Evolutionary conservation across 768 basidiomycete genomes (phyloP).

Genomic region (Pulveroboletus sp.): DNA sequence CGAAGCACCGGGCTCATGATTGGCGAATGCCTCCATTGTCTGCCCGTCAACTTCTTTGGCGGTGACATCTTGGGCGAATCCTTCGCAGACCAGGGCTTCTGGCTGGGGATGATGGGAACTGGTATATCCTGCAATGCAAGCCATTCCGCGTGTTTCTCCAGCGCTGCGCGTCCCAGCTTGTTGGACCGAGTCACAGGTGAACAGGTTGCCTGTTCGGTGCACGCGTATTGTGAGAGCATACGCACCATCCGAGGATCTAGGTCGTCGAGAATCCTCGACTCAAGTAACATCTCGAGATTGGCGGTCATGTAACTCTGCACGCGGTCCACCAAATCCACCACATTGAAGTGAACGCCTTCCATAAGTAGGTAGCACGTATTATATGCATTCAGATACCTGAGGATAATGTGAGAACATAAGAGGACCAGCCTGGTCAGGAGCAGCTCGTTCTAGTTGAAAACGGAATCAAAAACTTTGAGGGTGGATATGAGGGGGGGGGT

Average conservation of each 20-base stretch:
- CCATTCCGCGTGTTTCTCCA: conserved; percentile 68
- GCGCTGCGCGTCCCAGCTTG: conserved; percentile 45
- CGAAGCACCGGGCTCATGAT: conserved; percentile 21
- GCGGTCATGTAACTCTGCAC: conserved; percentile 75
- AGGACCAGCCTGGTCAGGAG: conserved; percentile 81
- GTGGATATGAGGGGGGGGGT: not conserved
- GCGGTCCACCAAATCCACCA: conserved; percentile 57
- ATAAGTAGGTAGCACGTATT: conserved; percentile 78
- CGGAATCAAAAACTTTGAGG: not conserved
- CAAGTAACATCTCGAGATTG: conserved; percentile 85
- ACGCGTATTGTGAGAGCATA: conserved; percentile 57
- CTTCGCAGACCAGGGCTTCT: conserved; percentile 18
- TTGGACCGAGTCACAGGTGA: conserved; percentile 61
- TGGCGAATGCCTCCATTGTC: conserved; percentile 6
- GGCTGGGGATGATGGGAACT: conserved; percentile 40
- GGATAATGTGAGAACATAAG: conserved; percentile 73
- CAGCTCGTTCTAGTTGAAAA: conserved; percentile 64
- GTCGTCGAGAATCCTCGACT: conserved; percentile 74
- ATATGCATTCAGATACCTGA: conserved; percentile 59
- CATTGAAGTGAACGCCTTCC: conserved; percentile 79
- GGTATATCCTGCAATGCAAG: conserved; percentile 66
- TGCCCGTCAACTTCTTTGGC: conserved; percentile 13
- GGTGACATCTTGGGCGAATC: conserved; percentile 33
- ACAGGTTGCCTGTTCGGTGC: conserved; percentile 56
- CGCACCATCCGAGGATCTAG: conserved; percentile 60